Conservation (phyloP, 106 monocot genomes). For the Dendrobium chrysotoxum region DNA sequence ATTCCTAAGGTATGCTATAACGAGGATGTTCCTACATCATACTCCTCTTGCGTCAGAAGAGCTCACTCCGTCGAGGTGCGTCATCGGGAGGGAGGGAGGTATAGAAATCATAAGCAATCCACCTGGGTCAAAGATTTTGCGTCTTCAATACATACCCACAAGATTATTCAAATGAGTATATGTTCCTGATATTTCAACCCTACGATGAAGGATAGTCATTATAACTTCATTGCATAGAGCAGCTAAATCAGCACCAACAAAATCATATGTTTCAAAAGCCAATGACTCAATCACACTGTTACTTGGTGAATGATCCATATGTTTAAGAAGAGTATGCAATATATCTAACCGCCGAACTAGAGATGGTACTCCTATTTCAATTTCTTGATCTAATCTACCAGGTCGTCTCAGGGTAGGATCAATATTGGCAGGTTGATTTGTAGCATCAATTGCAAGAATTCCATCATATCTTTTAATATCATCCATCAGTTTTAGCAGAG, state of each 20-base stretch:
- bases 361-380: conserved; percentile 97
- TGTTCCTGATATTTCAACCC: too few relatives aligned
- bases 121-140: too few relatives aligned
- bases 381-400: conserved; percentile 76
- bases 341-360: conserved; percentile 83
- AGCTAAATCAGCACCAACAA: conserved; percentile 92
- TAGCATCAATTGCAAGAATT: conserved; percentile 89
- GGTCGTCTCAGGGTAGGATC: conserved; percentile 86
- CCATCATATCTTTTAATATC: conserved; percentile 43
- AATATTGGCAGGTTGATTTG: conserved; percentile 88
- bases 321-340: conserved; percentile 46
- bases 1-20: too few relatives aligned
- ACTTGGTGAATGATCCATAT: conserved; percentile 57
- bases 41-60: too few relatives aligned
- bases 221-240: conserved; percentile 93
- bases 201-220: conserved; percentile 49
- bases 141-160: too few relatives aligned
- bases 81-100: too few relatives aligned
- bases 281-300: conserved; percentile 39
- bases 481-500: conserved; percentile 79
- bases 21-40: too few relatives aligned
- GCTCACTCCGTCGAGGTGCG: too few relatives aligned
- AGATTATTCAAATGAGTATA: too few relatives aligned
- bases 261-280: conserved; percentile 87
- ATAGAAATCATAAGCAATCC: too few relatives aligned